These are phyloP conservation scores for Leccinum pseudoinsigne DNA, from an alignment of 1,284 basidiomycete genomes.

Conservation along the genomic window DNA sequence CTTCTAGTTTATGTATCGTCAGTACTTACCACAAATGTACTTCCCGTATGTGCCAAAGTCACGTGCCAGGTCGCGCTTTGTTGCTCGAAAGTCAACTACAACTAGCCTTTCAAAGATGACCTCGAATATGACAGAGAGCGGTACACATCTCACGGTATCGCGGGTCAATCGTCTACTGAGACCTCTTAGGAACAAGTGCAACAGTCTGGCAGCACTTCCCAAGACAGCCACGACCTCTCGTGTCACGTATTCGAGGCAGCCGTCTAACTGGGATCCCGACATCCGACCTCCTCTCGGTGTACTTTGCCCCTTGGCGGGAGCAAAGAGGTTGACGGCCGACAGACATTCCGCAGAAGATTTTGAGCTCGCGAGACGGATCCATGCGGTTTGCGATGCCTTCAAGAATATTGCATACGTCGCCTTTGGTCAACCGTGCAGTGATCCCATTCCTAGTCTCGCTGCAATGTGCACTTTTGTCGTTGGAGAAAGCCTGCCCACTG, in stretches of 20 bases:
- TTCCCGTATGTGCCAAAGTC: not conserved
- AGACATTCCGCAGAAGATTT: slow-evolving; percentile 37
- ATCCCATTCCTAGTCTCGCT: slow-evolving; percentile 40
- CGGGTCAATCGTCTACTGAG: slow-evolving; percentile 53
- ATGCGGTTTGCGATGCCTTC: slow-evolving; percentile 55
- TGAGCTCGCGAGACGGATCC: slow-evolving; percentile 47
- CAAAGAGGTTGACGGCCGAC: slow-evolving; percentile 39
- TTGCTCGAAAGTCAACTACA: not conserved
- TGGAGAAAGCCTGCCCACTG: slow-evolving; percentile 44
- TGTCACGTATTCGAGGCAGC: slow-evolving; percentile 19
- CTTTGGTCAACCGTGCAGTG: slow-evolving; percentile 21
- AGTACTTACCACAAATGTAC: not conserved
- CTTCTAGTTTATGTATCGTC: not conserved
- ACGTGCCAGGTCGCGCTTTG: slow-evolving; percentile 21
- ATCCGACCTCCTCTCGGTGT: slow-evolving; percentile 38
- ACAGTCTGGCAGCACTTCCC: slow-evolving; percentile 35
- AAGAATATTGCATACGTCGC: slow-evolving; percentile 44
- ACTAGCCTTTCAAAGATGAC: not conserved
- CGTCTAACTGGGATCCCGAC: slow-evolving; percentile 22
- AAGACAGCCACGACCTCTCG: slow-evolving; percentile 13
- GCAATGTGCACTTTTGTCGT: slow-evolving; percentile 49
- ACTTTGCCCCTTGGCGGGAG: slow-evolving; percentile 39
- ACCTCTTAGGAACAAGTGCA: slow-evolving; percentile 54
- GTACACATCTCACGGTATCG: slow-evolving; percentile 39
- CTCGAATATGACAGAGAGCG: slow-evolving; percentile 13